Base-by-base conservation (phyloP, 2,329 filamentous ascomycete species). In the Diplodia sapinea region DNA sequence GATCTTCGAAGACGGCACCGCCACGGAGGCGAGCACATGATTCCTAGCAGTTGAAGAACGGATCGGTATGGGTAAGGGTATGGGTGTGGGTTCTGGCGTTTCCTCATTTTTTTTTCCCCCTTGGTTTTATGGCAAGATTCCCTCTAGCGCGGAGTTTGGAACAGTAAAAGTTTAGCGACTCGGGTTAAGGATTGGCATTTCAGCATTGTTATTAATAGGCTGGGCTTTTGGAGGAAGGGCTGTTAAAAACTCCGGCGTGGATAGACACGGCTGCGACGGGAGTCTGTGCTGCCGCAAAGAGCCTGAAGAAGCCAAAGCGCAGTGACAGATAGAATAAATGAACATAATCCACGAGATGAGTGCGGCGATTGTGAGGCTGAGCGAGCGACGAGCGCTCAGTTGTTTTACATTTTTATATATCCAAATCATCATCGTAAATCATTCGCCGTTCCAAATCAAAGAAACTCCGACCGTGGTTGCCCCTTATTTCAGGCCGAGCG, bases 401-500 rank as follows among this genome's bases (percentile, higher is more conserved):
- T 47, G 33, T 63, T 63, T 51, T 47, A 13, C 36, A 38, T 38
- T 38, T 6, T 29, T 23, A 7, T 20, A 38, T 26, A 63, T 36
- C 11, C 31, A 17, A 31, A 38, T 26, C 11, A 38, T 26, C 11
- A 12, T 36, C n/a, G 59, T 63, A 51, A 47, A 63, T 63, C 59
- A 63, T 63, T 63, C n/a, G 29, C 33, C 59, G 59, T 63, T 3
- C 59, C 47, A 63, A 51, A 38, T 50, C 51, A 15, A 43, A 49
- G 4, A 11, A 23, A 26, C 8, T 56, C 49, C 40, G 23, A 2
- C 29, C 9, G 29, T 54, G 29, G 9, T 47, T 9, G 43, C 31
- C 54, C 43, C 26, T 50, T 52, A 68, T 66, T 63, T 80, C 65
- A 83, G 65, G 0, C 82, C 81, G 68, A 83, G 68, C 26, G 81